Base-by-base conservation (phyloP, 2,329 filamentous ascomycete species). In the Chaetomiaceae sp. region DNA sequence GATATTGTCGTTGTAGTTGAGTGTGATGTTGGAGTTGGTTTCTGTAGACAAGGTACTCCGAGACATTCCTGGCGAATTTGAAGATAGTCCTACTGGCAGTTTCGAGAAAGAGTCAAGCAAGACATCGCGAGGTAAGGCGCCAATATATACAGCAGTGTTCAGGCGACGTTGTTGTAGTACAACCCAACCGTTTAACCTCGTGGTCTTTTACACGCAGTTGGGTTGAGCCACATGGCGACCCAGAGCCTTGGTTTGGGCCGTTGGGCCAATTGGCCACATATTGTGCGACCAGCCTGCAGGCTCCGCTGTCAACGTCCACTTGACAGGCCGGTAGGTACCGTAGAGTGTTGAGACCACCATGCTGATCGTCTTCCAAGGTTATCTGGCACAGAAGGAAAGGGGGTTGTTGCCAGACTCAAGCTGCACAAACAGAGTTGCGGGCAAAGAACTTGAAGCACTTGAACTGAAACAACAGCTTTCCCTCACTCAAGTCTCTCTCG, bases 211-310 rank as follows among this genome's bases (percentile, higher is more conserved):
- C 34, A 38, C 15, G 9, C 22, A 17, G 33, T 38, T 38, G 36
- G 36, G 36, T 38, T 19, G 33, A 38, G 33, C 44, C 45, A 47
- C 45, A 47, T 47, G 45, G 34, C 45, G n/a, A 6, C 34, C 45
- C 45, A 38, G 22, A 29, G 6, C 15, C 6, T 20, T 25, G 17
- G 33, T 29, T 37, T 25, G 22, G 39, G 22, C 34, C 9, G n/a
- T 25, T 38, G 45, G 22, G 39, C 34, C 34, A n/a, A n/a, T 25
- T 38, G 45, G 22, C 34, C 23, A 27, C 17, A 29, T 37, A 27
- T 17, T 47, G 33, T 37, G 45, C 47, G 27, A 62, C 14, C 47
- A 46, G 12, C 19, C 29, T 34, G 43, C 27, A 31, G 31, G 6
- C 29, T 25, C 19, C 29, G 27, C 31, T 7, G 14, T 36, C 19